Conservation (phyloP, 305 asterid genomes). For the Salvia sclarea region DNA sequence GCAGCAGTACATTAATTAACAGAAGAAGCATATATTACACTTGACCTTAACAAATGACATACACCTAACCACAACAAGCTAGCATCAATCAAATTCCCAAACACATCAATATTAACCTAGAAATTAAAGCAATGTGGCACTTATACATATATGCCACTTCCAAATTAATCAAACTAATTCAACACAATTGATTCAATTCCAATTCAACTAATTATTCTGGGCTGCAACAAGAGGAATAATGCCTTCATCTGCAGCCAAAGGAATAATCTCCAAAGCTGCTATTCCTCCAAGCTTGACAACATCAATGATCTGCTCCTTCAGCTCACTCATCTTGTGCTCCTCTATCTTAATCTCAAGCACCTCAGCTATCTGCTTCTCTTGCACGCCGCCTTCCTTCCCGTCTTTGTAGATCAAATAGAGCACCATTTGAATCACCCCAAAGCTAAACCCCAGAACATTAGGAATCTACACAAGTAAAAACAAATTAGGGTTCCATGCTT, state of each 20-base stretch:
- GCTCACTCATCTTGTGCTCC: conserved; percentile 28
- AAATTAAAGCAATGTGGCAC: not conserved
- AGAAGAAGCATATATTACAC: conserved; percentile 12
- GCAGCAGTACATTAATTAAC: not conserved
- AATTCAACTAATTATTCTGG: not conserved
- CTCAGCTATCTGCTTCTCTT: conserved; percentile 19
- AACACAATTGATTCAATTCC: not conserved
- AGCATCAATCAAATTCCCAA: not conserved
- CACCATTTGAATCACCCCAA: conserved; percentile 66
- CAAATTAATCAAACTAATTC: not conserved
- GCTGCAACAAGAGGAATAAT: conserved; percentile 13
- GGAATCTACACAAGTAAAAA: conserved; percentile 43
- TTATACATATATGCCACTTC: conserved; percentile 14
- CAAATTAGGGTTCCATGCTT: not conserved
- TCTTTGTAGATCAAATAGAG: conserved; percentile 53
- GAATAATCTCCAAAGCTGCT: conserved; percentile 36
- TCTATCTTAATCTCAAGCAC: conserved; percentile 25
- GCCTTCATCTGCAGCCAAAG: conserved; percentile 20
- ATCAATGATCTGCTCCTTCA: conserved; percentile 45
- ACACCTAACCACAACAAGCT: not conserved
- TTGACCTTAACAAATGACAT: conserved; percentile 26
- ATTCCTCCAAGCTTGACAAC: conserved; percentile 45
- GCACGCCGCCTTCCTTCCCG: conserved; percentile 31
- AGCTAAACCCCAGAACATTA: conserved; percentile 64
- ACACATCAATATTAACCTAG: not conserved